Percentiles rank a stretch among this genome's conserved stretches.
Evolutionary conservation across 345 rosid species (phyloP).

Genomic region (Anacardium occidentale): DNA sequence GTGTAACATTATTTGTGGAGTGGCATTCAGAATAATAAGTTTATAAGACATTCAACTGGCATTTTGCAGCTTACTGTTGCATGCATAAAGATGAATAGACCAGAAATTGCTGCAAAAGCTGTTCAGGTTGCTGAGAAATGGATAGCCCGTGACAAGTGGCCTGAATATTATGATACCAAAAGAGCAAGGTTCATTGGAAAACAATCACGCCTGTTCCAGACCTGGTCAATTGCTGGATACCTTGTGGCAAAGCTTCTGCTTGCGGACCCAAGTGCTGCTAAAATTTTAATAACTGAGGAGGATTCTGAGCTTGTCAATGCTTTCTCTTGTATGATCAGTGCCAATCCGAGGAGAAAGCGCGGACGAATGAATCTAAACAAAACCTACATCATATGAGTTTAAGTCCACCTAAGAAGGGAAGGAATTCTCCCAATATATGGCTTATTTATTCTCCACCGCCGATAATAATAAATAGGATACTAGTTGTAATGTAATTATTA

Average conservation of each 20-base stretch:
- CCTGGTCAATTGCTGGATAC: constrained; percentile 58
- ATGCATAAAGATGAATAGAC: constrained; percentile 51
- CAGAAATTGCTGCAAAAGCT: constrained; percentile 46
- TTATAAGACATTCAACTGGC: constrained; percentile 5
- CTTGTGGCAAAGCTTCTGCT: constrained; percentile 53
- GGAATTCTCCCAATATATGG: background rate
- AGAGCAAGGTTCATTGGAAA: constrained; percentile 51
- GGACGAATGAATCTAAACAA: constrained; percentile 39
- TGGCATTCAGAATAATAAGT: background rate
- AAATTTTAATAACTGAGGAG: constrained; percentile 45
- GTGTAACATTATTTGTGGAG: background rate
- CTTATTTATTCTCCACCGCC: background rate
- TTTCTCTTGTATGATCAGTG: constrained; percentile 52
- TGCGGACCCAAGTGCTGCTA: constrained; percentile 41
- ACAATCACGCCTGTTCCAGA: constrained; percentile 46
- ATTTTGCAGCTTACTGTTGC: constrained; percentile 52
- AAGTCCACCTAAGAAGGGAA: constrained; percentile 1
- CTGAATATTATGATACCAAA: constrained; percentile 57
- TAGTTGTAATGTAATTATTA: background rate
- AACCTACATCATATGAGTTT: constrained; percentile 42
- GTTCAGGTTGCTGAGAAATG: constrained; percentile 41
- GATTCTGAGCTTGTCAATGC: constrained; percentile 50
- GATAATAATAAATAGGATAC: background rate
- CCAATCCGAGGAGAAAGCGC: constrained; percentile 53
- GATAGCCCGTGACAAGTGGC: constrained; percentile 46